A percentile compares a stretch with the other conserved stretches of the same genome.
These are phyloP conservation scores for Starmerella vitae DNA, from an alignment of 805 yeast species.

Conservation along the genomic window DNA sequence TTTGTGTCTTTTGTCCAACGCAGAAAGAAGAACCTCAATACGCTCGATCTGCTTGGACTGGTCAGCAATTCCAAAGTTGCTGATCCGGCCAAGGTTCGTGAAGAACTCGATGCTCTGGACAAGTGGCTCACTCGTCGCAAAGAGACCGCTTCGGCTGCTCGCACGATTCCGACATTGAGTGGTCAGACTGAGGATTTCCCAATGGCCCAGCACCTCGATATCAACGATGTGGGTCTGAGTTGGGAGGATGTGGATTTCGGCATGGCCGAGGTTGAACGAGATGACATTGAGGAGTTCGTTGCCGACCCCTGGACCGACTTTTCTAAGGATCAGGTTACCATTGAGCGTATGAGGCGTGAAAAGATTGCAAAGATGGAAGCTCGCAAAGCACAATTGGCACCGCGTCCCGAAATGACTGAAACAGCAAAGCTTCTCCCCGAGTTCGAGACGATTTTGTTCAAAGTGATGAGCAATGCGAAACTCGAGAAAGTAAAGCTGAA, in stretches of 20 bases:
- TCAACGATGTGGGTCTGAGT: slow-evolving; percentile 31
- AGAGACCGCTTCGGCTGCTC: slow-evolving; percentile 16
- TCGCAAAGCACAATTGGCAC: slow-evolving; percentile 17
- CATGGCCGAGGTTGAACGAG: slow-evolving; percentile 36
- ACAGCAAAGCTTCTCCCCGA: slow-evolving; percentile 23
- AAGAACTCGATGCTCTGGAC: slow-evolving; percentile 33
- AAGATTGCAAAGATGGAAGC: slow-evolving; percentile 14
- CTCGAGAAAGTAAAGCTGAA: slow-evolving; percentile 7
- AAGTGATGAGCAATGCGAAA: slow-evolving; percentile 1
- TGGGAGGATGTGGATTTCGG: slow-evolving; percentile 36
- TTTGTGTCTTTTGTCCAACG: slow-evolving; percentile 50
- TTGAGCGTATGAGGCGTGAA: slow-evolving; percentile 23
- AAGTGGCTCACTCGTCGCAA: slow-evolving; percentile 21
- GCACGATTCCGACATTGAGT: slow-evolving; percentile 28
- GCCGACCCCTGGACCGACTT: slow-evolving; percentile 25
- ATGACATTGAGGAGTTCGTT: slow-evolving; percentile 30
- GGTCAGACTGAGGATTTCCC: slow-evolving; percentile 23
- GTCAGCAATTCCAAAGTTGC: slow-evolving; percentile 22
- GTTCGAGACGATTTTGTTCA: slow-evolving; percentile 10
- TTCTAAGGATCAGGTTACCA: slow-evolving; percentile 23
- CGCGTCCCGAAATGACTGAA: slow-evolving; percentile 24
- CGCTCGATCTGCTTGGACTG: slow-evolving; percentile 34
- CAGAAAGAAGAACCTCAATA: slow-evolving; percentile 36
- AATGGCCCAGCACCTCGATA: slow-evolving; percentile 34
- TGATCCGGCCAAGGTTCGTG: slow-evolving; percentile 27